Evolutionary conservation across 2,329 filamentous ascomycete genomes (phyloP).

Genomic region (Metarhizium album): DNA sequence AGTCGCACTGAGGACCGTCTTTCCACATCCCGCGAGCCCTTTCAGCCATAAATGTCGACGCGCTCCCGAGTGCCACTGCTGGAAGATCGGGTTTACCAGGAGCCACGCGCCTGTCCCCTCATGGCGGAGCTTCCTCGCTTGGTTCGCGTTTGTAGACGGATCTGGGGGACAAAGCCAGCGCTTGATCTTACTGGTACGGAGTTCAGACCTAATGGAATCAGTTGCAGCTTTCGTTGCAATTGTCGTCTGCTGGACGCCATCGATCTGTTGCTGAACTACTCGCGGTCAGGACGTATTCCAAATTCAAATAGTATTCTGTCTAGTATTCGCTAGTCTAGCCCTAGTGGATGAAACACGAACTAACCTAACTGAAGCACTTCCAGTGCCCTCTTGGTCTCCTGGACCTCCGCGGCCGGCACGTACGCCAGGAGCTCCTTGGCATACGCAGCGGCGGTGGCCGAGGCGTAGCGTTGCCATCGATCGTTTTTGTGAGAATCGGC

Average conservation of each 20-base stretch:
- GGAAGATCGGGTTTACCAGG: slow-evolving; percentile 4
- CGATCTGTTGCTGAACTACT: background rate
- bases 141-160: slow-evolving; percentile 5
- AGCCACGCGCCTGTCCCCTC: slow-evolving; percentile 9
- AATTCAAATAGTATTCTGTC: slow-evolving; percentile 1
- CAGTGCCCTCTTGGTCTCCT: slow-evolving; percentile 2
- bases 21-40: slow-evolving; percentile 11
- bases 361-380: slow-evolving; percentile 1
- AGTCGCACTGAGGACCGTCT: slow-evolving; percentile 10
- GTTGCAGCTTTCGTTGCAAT: slow-evolving; percentile 3
- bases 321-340: background rate
- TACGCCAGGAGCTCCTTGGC: slow-evolving; percentile 7
- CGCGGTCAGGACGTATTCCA: slow-evolving; percentile 2
- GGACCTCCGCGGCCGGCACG: background rate
- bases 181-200: slow-evolving; percentile 1
- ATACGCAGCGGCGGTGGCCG: slow-evolving; percentile 13
- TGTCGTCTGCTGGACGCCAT: slow-evolving; percentile 2
- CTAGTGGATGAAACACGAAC: background rate
- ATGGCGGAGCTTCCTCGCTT: slow-evolving; percentile 7
- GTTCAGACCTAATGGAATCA: slow-evolving; percentile 1
- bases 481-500: slow-evolving; percentile 18
- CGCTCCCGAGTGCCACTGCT: slow-evolving; percentile 8
- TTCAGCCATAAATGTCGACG: slow-evolving; percentile 12
- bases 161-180: slow-evolving; percentile 9
- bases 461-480: slow-evolving; percentile 14